Evolutionary conservation across 2,329 filamentous ascomycete genomes (phyloP).

Genomic region (Fusarium sp.): DNA sequence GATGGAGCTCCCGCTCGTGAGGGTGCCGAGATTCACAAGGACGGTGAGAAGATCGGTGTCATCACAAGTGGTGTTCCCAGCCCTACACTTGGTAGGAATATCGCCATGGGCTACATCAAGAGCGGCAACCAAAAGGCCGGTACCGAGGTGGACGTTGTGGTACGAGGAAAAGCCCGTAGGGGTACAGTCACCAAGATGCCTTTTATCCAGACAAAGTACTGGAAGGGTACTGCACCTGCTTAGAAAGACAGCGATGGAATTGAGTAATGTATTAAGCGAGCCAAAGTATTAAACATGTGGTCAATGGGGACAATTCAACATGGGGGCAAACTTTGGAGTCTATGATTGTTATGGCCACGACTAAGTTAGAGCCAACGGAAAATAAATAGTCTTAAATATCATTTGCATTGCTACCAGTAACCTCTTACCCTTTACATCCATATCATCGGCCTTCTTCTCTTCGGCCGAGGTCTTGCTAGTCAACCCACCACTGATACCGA

Average conservation of each 20-base stretch:
- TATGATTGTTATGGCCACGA: constrained; percentile 3
- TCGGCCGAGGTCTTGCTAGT: background rate
- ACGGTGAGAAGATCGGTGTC: constrained; percentile 74
- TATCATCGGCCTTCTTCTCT: background rate
- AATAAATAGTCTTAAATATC: background rate
- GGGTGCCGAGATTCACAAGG: constrained; percentile 79
- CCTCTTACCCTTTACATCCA: background rate
- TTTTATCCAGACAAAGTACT: constrained; percentile 84
- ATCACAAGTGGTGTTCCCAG: constrained; percentile 92
- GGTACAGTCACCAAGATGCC: constrained; percentile 88
- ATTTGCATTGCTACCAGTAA: background rate
- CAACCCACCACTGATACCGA: background rate
- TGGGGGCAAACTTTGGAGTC: constrained; percentile 21
- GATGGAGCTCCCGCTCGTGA: constrained; percentile 90
- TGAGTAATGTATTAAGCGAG: constrained; percentile 21
- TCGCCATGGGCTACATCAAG: constrained; percentile 93
- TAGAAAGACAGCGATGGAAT: background rate
- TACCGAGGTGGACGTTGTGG: constrained; percentile 80
- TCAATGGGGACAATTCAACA: constrained; percentile 29
- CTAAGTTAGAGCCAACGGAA: constrained; percentile 1
- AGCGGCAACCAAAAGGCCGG: constrained; percentile 84
- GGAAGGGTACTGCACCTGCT: constrained; percentile 39
- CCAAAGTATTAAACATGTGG: constrained; percentile 15
- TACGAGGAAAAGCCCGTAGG: constrained; percentile 79
- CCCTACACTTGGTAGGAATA: constrained; percentile 86